Evolutionary conservation across 2,329 filamentous ascomycete genomes (phyloP).

Genomic region (Alternaria conjuncta): DNA sequence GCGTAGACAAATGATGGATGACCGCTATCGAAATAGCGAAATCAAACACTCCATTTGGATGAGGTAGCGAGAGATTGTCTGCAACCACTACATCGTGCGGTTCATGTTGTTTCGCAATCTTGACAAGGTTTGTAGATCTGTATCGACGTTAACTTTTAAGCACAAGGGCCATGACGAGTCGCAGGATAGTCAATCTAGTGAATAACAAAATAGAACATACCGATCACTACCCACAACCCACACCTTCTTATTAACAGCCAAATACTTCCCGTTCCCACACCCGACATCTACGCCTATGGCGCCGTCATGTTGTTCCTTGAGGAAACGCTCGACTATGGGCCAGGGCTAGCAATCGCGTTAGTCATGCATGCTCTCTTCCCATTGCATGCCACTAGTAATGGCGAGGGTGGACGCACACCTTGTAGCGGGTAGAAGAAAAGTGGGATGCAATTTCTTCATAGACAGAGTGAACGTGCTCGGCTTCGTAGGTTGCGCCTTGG

Average conservation of each 20-base stretch:
- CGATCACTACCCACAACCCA: slow-evolving; percentile 87
- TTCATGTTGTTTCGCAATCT: slow-evolving; percentile 61
- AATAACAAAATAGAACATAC: slow-evolving; percentile 56
- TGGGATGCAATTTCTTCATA: slow-evolving; percentile 88
- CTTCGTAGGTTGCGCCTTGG: slow-evolving; percentile 71
- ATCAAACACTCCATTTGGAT: slow-evolving; percentile 71
- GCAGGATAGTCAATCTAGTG: background rate
- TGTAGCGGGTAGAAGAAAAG: slow-evolving; percentile 80
- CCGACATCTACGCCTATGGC: slow-evolving; percentile 88
- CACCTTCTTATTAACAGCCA: slow-evolving; percentile 70
- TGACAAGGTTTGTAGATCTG: slow-evolving; percentile 65
- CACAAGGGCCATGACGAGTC: background rate
- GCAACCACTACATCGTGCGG: slow-evolving; percentile 77
- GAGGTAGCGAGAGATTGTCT: slow-evolving; percentile 83
- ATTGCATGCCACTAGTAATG: no score
- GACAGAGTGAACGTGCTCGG: slow-evolving; percentile 85
- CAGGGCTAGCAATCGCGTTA: slow-evolving; percentile 67
- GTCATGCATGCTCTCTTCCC: slow-evolving; percentile 11
- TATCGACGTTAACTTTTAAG: background rate
- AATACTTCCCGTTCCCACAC: slow-evolving; percentile 96
- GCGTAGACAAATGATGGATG: slow-evolving; percentile 88
- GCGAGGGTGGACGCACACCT: slow-evolving; percentile 59
- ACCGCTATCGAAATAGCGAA: slow-evolving; percentile 96
- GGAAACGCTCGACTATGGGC: slow-evolving; percentile 86
- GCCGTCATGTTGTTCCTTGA: slow-evolving; percentile 69